A percentile compares a stretch with the other conserved stretches of the same genome.
Conservation (phyloP, 768 basidiomycete genomes). For the Boletus patriciae region DNA sequence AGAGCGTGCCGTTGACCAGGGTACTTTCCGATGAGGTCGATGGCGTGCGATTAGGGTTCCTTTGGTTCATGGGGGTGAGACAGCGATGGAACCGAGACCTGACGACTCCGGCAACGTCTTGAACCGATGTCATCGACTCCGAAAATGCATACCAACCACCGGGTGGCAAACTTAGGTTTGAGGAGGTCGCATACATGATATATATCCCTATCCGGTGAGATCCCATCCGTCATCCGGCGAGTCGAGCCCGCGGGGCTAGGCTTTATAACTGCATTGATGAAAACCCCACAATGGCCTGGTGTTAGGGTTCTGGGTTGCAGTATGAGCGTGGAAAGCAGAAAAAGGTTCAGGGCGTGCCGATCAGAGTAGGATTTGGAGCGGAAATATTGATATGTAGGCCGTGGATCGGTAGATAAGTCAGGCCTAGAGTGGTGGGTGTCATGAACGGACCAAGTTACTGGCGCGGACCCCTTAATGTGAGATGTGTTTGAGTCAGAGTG, state of each 20-base stretch:
- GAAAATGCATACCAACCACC: conserved; percentile 1
- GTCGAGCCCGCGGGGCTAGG: neutral
- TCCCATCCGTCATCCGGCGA: neutral
- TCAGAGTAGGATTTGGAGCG: neutral
- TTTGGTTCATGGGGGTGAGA: neutral
- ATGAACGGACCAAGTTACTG: neutral
- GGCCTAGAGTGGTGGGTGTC: neutral
- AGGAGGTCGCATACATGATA: conserved; percentile 3
- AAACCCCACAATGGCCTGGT: neutral
- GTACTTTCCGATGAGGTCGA: conserved; percentile 3
- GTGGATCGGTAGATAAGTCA: neutral
- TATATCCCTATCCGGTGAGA: neutral
- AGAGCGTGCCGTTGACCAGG: neutral
- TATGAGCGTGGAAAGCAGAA: conserved; percentile 7
- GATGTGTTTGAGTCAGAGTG: neutral
- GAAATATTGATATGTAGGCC: neutral
- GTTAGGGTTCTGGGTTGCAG: conserved; percentile 12
- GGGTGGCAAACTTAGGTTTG: conserved; percentile 9
- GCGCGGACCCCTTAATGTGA: neutral
- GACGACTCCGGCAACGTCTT: neutral
- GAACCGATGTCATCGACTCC: neutral
- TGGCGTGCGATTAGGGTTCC: neutral
- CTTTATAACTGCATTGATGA: conserved; percentile 10
- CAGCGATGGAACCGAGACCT: neutral
- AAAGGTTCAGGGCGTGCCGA: neutral